phyloP scores from a whole-genome alignment of 23 red algal genomes.

The Gracilaria domingensis region DNA sequence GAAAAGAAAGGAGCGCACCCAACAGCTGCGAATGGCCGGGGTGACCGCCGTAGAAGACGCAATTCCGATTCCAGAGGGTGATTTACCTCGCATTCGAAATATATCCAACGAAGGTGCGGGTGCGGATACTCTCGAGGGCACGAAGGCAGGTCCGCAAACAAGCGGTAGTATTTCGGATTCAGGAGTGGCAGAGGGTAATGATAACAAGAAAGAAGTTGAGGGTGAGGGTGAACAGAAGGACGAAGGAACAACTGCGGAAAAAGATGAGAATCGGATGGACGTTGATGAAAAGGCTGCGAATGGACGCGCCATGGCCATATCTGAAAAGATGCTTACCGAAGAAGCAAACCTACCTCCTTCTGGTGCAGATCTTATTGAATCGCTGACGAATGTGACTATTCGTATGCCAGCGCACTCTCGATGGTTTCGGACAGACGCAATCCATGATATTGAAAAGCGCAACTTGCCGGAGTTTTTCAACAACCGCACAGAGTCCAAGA shows the following conservation, averaged over 20 bases:
- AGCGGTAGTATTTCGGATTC: slow-evolving; percentile 26
- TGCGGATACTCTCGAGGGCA: neutral
- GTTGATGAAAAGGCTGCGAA: slow-evolving; percentile 38
- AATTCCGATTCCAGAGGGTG: slow-evolving; percentile 58
- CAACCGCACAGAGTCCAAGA: slow-evolving; percentile 84
- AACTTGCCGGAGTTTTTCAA: slow-evolving; percentile 93
- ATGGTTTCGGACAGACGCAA: slow-evolving; percentile 89
- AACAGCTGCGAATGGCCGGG: slow-evolving; percentile 37
- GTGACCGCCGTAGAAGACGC: slow-evolving; percentile 56
- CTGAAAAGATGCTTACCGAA: slow-evolving; percentile 61
- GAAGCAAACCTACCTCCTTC: slow-evolving; percentile 50
- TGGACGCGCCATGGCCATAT: slow-evolving; percentile 56
- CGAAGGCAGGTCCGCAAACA: neutral
- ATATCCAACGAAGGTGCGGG: slow-evolving; percentile 47
- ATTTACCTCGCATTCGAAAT: slow-evolving; percentile 66
- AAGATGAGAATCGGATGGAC: slow-evolving; percentile 48
- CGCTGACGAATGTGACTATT: slow-evolving; percentile 68
- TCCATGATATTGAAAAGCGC: slow-evolving; percentile 93
- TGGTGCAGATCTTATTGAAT: slow-evolving; percentile 60
- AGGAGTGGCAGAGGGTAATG: neutral
- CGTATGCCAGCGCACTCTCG: slow-evolving; percentile 85
- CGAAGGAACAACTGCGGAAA: neutral
- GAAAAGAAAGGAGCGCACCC: slow-evolving; percentile 44
- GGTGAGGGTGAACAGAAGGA: neutral
- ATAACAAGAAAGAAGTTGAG: slow-evolving; percentile 5